phyloP scores from a whole-genome alignment of 179 eudicot genomes.

The Carnegiea gigantea region DNA sequence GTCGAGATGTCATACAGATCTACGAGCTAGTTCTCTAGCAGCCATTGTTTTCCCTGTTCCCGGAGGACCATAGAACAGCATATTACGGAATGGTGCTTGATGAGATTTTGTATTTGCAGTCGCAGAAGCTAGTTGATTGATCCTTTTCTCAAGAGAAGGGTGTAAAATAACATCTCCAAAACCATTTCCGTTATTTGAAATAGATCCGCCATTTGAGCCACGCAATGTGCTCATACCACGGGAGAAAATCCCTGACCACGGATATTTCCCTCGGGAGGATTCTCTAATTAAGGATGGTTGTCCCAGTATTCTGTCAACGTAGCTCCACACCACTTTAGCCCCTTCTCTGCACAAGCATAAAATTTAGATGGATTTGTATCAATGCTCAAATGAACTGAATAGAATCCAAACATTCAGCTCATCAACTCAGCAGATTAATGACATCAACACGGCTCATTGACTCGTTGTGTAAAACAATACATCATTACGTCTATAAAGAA shows the following conservation, averaged over 20 bases:
- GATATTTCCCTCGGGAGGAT: conserved; percentile 84
- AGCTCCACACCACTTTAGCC: conserved; percentile 90
- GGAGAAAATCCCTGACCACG: conserved; percentile 77
- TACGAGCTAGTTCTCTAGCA: conserved; percentile 89
- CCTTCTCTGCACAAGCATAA: conserved; percentile 70
- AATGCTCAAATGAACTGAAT: neutral
- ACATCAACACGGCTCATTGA: neutral
- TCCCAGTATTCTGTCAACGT: conserved; percentile 88
- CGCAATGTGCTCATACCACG: conserved; percentile 57
- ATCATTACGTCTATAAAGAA: neutral
- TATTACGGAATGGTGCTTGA: conserved; percentile 91
- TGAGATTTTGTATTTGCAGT: conserved; percentile 93
- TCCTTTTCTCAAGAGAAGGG: conserved; percentile 79
- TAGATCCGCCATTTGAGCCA: conserved; percentile 34
- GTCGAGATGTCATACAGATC: conserved; percentile 61
- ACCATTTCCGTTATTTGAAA: conserved; percentile 50
- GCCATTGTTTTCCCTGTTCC: conserved; percentile 99
- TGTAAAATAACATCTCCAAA: conserved; percentile 87
- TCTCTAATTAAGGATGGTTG: conserved; percentile 94
- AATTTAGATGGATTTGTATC: neutral
- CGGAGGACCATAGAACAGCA: conserved; percentile 97
- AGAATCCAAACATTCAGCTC: neutral
- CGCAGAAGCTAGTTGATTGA: conserved; percentile 77
- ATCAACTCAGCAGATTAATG: neutral
- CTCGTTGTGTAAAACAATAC: neutral